Evolutionary conservation across 2,329 filamentous ascomycete species (phyloP).

Genomic region (Colletotrichum sp.): DNA sequence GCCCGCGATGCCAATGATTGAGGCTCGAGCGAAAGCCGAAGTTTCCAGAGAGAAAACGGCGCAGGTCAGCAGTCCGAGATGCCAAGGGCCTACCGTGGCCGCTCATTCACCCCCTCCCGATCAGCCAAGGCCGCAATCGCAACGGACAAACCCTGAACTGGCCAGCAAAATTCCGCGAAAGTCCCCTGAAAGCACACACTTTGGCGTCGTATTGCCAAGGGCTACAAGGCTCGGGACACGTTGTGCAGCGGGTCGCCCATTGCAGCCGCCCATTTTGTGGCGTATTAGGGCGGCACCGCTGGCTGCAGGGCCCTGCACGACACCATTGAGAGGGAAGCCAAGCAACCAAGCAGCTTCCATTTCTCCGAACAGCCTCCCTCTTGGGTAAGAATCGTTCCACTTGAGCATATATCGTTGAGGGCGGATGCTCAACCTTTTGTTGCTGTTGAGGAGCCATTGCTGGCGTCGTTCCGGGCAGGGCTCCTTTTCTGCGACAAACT

Average conservation of each 20-base stretch:
- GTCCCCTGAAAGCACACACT: not conserved
- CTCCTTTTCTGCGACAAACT: not conserved
- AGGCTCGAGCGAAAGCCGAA: constrained; percentile 12
- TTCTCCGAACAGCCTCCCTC: constrained; percentile 2
- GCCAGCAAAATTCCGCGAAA: not conserved
- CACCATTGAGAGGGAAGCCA: not conserved
- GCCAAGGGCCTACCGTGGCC: not conserved
- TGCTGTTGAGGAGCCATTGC: not conserved
- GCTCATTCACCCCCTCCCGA: not conserved
- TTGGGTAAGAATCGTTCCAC: constrained; percentile 10
- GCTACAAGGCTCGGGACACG: constrained; percentile 7
- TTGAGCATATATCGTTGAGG: not conserved
- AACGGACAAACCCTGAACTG: not conserved
- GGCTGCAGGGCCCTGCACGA: constrained; percentile 2
- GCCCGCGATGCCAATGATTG: constrained; percentile 13
- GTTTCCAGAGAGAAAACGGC: not conserved
- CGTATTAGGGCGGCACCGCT: not conserved
- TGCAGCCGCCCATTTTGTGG: constrained; percentile 1
- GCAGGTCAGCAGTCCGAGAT: not conserved
- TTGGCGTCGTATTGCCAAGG: constrained; percentile 4
- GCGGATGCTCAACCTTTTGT: constrained; percentile 2
- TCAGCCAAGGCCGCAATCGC: constrained; percentile 3
- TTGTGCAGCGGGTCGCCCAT: not conserved
- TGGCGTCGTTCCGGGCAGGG: not conserved
- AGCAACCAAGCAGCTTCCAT: constrained; percentile 11